Conservation (phyloP, 2,329 filamentous ascomycete species). For the Cylindrodendrum hubeiense region DNA sequence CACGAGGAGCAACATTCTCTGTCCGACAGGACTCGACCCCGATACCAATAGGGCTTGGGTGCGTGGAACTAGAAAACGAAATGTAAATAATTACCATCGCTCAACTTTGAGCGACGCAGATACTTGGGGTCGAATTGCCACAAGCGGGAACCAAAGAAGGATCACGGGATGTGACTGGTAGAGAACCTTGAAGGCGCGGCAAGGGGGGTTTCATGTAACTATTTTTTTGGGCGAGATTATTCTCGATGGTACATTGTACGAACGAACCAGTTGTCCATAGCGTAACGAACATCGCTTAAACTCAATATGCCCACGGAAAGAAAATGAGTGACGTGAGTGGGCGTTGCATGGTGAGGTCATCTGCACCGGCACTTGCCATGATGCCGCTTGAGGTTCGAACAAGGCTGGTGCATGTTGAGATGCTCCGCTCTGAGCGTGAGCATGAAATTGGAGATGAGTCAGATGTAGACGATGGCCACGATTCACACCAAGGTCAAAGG, state of each 20-base stretch:
- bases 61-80: background rate
- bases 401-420: background rate
- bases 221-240: conserved; percentile 7
- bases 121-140: conserved; percentile 8
- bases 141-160: background rate
- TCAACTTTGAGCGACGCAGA: background rate
- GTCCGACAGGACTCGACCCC: background rate
- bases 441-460: background rate
- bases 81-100: background rate
- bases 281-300: background rate
- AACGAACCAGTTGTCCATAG: background rate
- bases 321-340: background rate
- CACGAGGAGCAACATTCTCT: conserved; percentile 32
- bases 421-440: background rate
- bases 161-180: background rate
- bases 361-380: background rate
- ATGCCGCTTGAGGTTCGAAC: conserved; percentile 2
- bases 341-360: conserved; percentile 8
- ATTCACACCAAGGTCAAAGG: background rate
- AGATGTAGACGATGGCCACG: background rate
- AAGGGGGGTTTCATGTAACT: background rate
- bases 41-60: conserved; percentile 2
- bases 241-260: conserved; percentile 6
- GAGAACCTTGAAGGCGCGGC: background rate
- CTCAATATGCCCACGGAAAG: too few species aligned